Conservation (phyloP, 2,329 filamentous ascomycete species). For the Sarocladiaceae sp. region DNA sequence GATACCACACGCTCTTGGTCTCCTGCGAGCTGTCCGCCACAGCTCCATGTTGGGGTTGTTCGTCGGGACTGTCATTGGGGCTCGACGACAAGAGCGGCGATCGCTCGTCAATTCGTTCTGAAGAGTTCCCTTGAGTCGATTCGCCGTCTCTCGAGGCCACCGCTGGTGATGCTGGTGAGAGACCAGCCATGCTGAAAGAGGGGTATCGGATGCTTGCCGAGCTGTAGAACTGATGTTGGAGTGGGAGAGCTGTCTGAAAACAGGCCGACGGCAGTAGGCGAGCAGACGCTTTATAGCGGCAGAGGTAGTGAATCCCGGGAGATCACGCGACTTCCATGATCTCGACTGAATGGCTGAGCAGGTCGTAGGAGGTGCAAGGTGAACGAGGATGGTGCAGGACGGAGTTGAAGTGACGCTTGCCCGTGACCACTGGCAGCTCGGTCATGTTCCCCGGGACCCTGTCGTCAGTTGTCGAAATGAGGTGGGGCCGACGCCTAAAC, state of each 20-base stretch:
- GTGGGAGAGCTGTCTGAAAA: not conserved
- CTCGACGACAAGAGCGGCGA: conserved; percentile 23
- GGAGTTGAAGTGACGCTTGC: not conserved
- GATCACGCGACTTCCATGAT: not conserved
- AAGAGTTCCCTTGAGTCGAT: not conserved
- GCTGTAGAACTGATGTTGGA: not conserved
- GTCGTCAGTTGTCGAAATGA: not conserved
- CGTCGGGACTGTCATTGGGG: conserved; percentile 9
- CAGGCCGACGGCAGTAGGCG: not conserved
- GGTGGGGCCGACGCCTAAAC: conserved; percentile 5
- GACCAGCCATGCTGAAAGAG: not conserved
- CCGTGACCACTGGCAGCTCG: not conserved
- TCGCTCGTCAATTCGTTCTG: conserved; percentile 18
- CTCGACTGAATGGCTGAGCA: too few species aligned
- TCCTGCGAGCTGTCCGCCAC: conserved; percentile 37
- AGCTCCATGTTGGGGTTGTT: conserved; percentile 9
- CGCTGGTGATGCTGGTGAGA: not conserved
- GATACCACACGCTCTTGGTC: conserved; percentile 78
- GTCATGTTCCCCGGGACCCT: not conserved
- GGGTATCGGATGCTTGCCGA: not conserved
- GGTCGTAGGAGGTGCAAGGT: too few species aligned
- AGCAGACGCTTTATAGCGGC: not conserved
- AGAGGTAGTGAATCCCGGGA: not conserved
- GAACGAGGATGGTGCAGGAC: not conserved
- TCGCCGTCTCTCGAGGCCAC: not conserved